Base-by-base conservation (phyloP, 1,139 yeast species). In the Suhomyces bolitotheri region DNA sequence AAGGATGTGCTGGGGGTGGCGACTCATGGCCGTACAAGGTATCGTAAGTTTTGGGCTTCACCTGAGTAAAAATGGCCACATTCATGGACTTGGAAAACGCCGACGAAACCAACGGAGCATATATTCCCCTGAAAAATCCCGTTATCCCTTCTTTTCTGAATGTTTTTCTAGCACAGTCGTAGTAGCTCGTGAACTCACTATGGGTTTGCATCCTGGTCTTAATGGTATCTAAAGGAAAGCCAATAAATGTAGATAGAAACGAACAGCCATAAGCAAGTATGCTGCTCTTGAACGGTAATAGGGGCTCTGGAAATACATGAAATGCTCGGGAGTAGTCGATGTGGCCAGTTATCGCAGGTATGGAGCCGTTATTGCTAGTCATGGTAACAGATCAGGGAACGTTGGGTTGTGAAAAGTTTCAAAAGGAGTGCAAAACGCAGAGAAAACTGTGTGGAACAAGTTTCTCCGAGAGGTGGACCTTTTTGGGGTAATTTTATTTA, bases 161-260 rank as follows among this genome's bases (percentile, higher is more conserved):
- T 0, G 95, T 83, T 34, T 71, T 65, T 22, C 54, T 54, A 11
- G 82, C 63, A 53, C 95, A 87, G 39, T 78, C 80, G 44, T 70
- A 58, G 29, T 82, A 73, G 29, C 78, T 71, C 9, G 64, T 63
- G 58, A 78, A 86, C 30, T 73, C 71, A 34, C 58, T 58, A 56
- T 85, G 84, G 0, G 95, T 83, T 56, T 88, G 96, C 78, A 85
- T 80, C 44, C 96, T 63, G 0, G 95, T 86, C 56, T 88, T 88
- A 39, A 88, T 71, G 8, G 95, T 82, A 54, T 88, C 96, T 32
- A 88, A 58, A 0, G 96, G 96, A 52, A 81, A 87, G 7, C 94
- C 95, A n/a, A 79, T 71, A 5, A 79, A 69, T 1, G 90, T 83
- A 10, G 92, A 75, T 10, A 76, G 60, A 33, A 83, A 59, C 0